phyloP scores from a whole-genome alignment of 768 basidiomycete species.

The Pilatotrama ljubarskyi region DNA sequence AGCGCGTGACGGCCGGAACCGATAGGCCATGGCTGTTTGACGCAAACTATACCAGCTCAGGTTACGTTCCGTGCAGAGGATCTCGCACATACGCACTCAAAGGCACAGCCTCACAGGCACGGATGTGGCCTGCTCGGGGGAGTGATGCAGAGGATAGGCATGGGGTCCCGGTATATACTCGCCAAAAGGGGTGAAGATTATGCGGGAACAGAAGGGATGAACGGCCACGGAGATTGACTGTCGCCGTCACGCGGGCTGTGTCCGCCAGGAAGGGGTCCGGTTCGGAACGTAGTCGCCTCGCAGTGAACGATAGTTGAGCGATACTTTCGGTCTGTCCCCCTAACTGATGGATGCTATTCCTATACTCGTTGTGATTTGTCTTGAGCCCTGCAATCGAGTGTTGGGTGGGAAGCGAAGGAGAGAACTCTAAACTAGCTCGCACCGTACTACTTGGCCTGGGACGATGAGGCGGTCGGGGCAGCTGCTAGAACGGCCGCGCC shows the following conservation, averaged over 20 bases:
- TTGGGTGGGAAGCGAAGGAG: neutral
- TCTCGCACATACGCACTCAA: neutral
- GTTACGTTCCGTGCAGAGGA: neutral
- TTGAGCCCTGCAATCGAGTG: too few relatives aligned
- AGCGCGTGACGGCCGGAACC: neutral
- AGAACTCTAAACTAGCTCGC: neutral
- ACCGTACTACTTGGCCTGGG: neutral
- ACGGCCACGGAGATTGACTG: neutral
- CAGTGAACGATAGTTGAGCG: too few relatives aligned
- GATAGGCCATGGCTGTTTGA: neutral
- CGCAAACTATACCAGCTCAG: neutral
- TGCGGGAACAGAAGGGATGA: neutral
- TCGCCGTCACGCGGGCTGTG: neutral
- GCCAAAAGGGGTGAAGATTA: neutral
- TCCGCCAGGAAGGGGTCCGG: neutral
- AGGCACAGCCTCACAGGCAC: too few relatives aligned
- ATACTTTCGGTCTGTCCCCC: too few relatives aligned
- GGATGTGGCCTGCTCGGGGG: neutral
- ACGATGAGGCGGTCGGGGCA: neutral
- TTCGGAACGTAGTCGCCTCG: neutral
- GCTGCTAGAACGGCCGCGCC: slow-evolving; percentile 12
- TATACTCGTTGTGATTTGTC: too few relatives aligned
- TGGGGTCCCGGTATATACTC: neutral
- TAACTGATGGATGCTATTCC: too few relatives aligned
- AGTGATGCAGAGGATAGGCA: neutral